phyloP scores from a whole-genome alignment of 805 yeast species.

The Candida tibetensis region DNA sequence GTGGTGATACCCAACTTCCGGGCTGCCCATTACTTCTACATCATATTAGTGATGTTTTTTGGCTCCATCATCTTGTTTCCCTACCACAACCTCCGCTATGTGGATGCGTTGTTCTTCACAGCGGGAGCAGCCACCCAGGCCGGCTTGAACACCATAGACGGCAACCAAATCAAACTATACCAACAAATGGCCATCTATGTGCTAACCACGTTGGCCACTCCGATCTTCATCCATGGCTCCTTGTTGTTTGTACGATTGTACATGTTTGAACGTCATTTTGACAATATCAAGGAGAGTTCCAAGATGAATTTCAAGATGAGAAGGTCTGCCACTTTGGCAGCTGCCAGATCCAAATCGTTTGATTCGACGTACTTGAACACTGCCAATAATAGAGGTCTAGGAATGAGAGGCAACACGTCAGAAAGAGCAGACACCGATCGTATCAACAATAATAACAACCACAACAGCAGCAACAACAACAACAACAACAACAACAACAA shows the following conservation, averaged over 20 bases:
- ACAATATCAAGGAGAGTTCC: slow-evolving; percentile 75
- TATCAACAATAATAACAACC: not conserved
- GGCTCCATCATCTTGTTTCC: slow-evolving; percentile 81
- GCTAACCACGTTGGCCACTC: slow-evolving; percentile 68
- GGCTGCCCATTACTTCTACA: slow-evolving; percentile 72
- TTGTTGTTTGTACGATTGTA: slow-evolving; percentile 75
- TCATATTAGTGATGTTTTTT: slow-evolving; percentile 54
- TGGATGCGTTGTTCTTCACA: slow-evolving; percentile 76
- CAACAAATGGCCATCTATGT: slow-evolving; percentile 78
- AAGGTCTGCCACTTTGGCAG: slow-evolving; percentile 69
- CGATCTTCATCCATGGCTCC: slow-evolving; percentile 81
- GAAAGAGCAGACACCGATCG: slow-evolving; percentile 1
- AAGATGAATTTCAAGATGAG: slow-evolving; percentile 78
- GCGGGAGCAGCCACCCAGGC: slow-evolving; percentile 86
- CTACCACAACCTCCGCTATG: slow-evolving; percentile 58
- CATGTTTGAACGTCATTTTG: slow-evolving; percentile 87
- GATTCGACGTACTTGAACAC: slow-evolving; percentile 28
- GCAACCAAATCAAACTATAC: slow-evolving; percentile 61
- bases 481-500: slow-evolving; percentile 3
- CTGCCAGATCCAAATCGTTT: slow-evolving; percentile 44
- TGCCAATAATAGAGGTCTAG: slow-evolving; percentile 30
- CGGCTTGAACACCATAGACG: slow-evolving; percentile 78
- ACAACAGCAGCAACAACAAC: not conserved
- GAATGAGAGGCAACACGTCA: slow-evolving; percentile 14
- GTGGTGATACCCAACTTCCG: slow-evolving; percentile 51